phyloP scores from a whole-genome alignment of 2,329 filamentous ascomycete genomes.

The Drechslerella coelobrocha region DNA sequence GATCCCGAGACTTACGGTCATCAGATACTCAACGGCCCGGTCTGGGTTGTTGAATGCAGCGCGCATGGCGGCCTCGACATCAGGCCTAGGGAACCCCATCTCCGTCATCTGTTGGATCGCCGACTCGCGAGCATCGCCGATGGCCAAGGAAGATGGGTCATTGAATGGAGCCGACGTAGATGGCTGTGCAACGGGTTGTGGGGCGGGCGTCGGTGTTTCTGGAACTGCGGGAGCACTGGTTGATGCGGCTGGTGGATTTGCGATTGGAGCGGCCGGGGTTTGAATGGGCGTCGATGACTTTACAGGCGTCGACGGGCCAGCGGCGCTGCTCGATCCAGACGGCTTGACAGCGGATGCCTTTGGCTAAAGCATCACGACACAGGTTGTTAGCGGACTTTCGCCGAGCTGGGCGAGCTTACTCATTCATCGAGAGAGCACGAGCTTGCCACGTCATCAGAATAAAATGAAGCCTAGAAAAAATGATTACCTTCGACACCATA shows the following conservation, averaged over 20 bases:
- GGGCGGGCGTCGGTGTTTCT: conserved; percentile 66
- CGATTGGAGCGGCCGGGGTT: conserved; percentile 61
- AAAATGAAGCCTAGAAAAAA: conserved; percentile 16
- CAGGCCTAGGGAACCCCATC: conserved; percentile 89
- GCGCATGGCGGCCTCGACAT: conserved; percentile 93
- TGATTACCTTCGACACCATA: conserved; percentile 89
- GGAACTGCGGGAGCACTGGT: conserved; percentile 60
- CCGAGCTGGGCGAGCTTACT: conserved; percentile 21
- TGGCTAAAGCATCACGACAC: conserved; percentile 63
- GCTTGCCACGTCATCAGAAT: conserved; percentile 20
- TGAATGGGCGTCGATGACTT: conserved; percentile 64
- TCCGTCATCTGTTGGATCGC: conserved; percentile 92
- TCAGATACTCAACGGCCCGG: conserved; percentile 92
- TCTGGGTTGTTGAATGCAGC: conserved; percentile 97
- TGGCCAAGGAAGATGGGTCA: conserved; percentile 80
- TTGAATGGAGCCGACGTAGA: conserved; percentile 66
- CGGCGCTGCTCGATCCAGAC: conserved; percentile 67
- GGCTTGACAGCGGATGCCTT: conserved; percentile 69
- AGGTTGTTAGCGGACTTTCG: conserved; percentile 53
- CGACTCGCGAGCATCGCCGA: conserved; percentile 80
- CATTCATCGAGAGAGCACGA: conserved; percentile 14
- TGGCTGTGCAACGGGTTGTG: conserved; percentile 59
- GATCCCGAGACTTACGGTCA: conserved; percentile 74
- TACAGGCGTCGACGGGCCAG: conserved; percentile 70
- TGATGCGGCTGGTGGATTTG: conserved; percentile 61